Conservation (phyloP, 2,329 filamentous ascomycete species). For the Fusarium dimerum region DNA sequence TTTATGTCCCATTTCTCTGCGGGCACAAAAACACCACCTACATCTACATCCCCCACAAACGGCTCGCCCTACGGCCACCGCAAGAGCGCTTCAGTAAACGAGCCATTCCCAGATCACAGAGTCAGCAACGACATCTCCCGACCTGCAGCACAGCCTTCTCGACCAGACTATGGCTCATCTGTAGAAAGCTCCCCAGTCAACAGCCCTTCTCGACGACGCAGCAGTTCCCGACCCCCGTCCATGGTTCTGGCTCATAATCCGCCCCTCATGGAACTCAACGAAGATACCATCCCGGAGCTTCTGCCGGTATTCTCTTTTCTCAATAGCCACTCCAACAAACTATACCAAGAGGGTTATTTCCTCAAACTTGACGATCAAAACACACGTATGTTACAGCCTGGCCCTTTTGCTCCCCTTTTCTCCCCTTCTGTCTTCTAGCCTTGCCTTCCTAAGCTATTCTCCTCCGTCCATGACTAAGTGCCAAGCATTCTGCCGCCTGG, state of each 20-base stretch:
- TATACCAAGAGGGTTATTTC: conserved; percentile 98
- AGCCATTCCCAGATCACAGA: conserved; percentile 38
- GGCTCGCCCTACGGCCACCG: conserved; percentile 35
- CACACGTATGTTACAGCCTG: conserved; percentile 61
- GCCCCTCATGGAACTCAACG: conserved; percentile 79
- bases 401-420: conserved; percentile 26
- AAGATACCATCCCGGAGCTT: conserved; percentile 88
- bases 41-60: conserved; percentile 45
- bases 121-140: conserved; percentile 37
- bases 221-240: conserved; percentile 71
- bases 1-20: conserved; percentile 82
- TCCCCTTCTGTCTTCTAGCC: background rate
- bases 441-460: background rate
- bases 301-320: conserved; percentile 92
- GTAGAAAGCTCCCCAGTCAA: conserved; percentile 45
- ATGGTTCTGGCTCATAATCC: conserved; percentile 86
- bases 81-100: conserved; percentile 32
- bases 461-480: conserved; percentile 12
- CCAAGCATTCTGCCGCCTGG: conserved; percentile 10
- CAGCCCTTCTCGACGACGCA: conserved; percentile 47
- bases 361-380: conserved; percentile 96
- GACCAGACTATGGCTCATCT: conserved; percentile 44
- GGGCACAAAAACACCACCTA: conserved; percentile 46
- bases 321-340: conserved; percentile 92
- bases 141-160: conserved; percentile 41